These are phyloP conservation scores for Gomphus sp. DNA, from an alignment of 1,284 basidiomycete species.

Conservation along the genomic window DNA sequence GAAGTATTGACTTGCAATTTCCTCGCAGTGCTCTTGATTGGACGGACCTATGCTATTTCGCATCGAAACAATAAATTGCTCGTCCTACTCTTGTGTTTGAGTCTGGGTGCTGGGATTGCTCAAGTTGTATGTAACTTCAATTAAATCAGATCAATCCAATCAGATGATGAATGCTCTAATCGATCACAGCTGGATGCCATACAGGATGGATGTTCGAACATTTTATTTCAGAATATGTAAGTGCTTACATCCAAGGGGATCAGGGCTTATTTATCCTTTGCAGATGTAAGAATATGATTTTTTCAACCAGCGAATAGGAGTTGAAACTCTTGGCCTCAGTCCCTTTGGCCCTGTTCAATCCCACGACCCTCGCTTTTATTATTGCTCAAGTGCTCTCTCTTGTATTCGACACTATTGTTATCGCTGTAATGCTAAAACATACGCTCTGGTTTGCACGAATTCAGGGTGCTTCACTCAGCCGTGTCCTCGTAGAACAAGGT, in stretches of 20 bases:
- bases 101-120: too few relatives aligned
- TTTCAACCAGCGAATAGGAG: not conserved
- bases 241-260: not conserved
- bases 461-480: not conserved
- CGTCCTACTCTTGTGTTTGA: not conserved
- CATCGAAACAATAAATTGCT: not conserved
- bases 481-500: not conserved
- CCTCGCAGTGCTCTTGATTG: not conserved
- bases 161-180: not conserved
- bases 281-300: not conserved
- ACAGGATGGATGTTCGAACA: not conserved
- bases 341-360: too few relatives aligned
- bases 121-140: not conserved
- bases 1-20: not conserved
- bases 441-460: not conserved
- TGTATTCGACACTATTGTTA: not conserved
- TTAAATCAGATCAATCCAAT: not conserved
- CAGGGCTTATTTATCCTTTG: too few relatives aligned
- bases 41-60: not conserved
- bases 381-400: not conserved
- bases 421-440: not conserved
- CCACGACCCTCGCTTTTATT: not conserved
- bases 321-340: not conserved
- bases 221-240: too few relatives aligned
- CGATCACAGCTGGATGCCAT: not conserved